A percentile compares a stretch with the other conserved stretches of the same genome.
Evolutionary conservation across 1,284 basidiomycete genomes (phyloP).

Genomic region (Cryptococcus amylolentus): DNA sequence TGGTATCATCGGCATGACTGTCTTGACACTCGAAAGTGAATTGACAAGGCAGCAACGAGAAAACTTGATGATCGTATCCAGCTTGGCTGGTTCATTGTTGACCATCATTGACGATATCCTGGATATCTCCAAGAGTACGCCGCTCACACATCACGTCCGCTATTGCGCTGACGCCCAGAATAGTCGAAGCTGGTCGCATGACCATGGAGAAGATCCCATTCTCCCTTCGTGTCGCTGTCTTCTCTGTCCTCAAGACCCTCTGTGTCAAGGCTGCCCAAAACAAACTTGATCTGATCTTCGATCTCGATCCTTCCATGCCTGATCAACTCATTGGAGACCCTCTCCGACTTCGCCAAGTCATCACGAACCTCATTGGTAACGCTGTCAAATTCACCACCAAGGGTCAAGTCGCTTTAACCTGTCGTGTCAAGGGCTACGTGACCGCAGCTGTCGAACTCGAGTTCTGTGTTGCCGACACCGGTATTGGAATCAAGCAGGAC

Average conservation of each 20-base stretch:
- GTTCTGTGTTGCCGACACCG: conserved; percentile 96
- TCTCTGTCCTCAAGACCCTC: conserved; percentile 95
- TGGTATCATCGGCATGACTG: conserved; percentile 97
- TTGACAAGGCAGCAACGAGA: conserved; percentile 93
- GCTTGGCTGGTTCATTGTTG: conserved; percentile 84
- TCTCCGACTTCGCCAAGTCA: conserved; percentile 75
- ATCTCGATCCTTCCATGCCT: conserved; percentile 92
- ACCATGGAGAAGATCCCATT: conserved; percentile 99
- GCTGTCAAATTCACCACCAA: conserved; percentile 94
- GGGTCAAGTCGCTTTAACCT: conserved; percentile 88
- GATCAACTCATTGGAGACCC: conserved; percentile 98
- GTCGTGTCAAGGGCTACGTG: conserved; percentile 63
- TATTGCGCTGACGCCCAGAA: conserved; percentile 11
- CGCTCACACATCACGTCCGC: neutral
- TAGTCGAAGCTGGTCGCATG: conserved; percentile 98
- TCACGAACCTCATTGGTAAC: conserved; percentile 89
- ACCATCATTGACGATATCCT: conserved; percentile 98
- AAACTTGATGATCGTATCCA: conserved; percentile 93
- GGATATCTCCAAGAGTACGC: conserved; percentile 95
- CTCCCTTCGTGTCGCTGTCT: conserved; percentile 94
- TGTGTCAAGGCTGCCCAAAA: conserved; percentile 98
- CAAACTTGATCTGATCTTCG: conserved; percentile 93
- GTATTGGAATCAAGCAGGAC: conserved; percentile 98
- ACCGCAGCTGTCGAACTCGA: conserved; percentile 79
- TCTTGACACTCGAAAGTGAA: conserved; percentile 63